A percentile compares a stretch with the other conserved stretches of the same genome.
These are phyloP conservation scores for Clavulina sp. DNA, from an alignment of 768 basidiomycete genomes.

Conservation along the genomic window DNA sequence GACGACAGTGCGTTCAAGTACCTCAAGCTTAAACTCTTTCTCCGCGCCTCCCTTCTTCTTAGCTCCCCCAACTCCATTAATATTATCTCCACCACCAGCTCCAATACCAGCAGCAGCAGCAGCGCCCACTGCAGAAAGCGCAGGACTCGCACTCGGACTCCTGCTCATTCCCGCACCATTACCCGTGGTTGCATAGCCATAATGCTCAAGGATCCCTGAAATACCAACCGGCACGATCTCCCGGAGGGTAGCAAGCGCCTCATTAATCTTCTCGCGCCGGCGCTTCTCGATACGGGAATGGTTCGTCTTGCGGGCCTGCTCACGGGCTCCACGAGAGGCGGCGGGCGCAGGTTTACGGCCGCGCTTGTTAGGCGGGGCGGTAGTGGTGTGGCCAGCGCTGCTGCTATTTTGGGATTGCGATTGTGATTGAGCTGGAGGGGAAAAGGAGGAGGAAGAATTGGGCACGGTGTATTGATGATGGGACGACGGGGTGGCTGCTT, in stretches of 20 bases:
- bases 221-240: slow-evolving; percentile 50
- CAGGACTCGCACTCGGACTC: slow-evolving; percentile 19
- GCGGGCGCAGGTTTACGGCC: background rate
- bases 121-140: slow-evolving; percentile 9
- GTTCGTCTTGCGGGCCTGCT: slow-evolving; percentile 79
- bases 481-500: no score
- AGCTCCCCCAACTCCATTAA: slow-evolving; percentile 14
- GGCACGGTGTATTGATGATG: no score
- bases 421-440: no score
- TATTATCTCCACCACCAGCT: slow-evolving; percentile 17
- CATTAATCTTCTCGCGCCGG: slow-evolving; percentile 88
- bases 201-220: slow-evolving; percentile 18
- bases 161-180: slow-evolving; percentile 22
- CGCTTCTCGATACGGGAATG: slow-evolving; percentile 93
- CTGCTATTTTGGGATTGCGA: no score
- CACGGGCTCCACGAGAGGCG: slow-evolving; percentile 58
- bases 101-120: slow-evolving; percentile 19
- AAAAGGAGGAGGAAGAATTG: no score
- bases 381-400: background rate
- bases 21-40: slow-evolving; percentile 87
- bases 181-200: slow-evolving; percentile 14
- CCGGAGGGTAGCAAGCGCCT: slow-evolving; percentile 61
- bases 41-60: slow-evolving; percentile 42
- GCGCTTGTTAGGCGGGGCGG: background rate
- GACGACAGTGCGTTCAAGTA: slow-evolving; percentile 63